Evolutionary conservation across 345 rosid species (phyloP).

Genomic region (Camelina hispida): DNA sequence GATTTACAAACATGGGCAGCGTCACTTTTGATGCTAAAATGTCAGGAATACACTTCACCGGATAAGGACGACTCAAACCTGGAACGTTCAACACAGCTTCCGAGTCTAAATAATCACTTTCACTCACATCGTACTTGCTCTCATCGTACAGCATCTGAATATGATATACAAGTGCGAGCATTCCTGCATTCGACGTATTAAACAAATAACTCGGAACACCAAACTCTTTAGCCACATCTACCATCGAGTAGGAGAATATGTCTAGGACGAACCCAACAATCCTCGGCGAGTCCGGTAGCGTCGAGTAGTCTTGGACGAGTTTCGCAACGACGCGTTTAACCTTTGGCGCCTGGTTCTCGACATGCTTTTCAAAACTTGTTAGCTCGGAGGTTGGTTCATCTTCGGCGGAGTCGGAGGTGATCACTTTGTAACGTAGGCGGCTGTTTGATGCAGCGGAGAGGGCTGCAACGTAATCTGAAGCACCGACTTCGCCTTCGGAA

Average conservation of each 20-base stretch:
- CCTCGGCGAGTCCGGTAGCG: conserved; percentile 19
- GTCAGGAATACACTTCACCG: conserved; percentile 44
- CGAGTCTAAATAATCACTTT: conserved; percentile 38
- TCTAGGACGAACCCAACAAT: conserved; percentile 59
- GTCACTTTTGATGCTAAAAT: background rate
- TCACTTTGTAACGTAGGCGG: conserved; percentile 17
- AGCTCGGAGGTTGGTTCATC: background rate
- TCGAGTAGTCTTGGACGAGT: background rate
- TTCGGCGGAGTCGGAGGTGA: conserved; percentile 37
- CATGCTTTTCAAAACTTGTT: background rate
- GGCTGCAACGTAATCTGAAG: background rate
- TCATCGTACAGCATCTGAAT: conserved; percentile 29
- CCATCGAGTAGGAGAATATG: conserved; percentile 54
- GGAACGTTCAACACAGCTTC: conserved; percentile 45
- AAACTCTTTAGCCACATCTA: conserved; percentile 54
- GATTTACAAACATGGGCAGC: rapidly evolving
- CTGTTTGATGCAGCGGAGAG: conserved; percentile 14
- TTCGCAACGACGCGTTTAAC: conserved; percentile 39
- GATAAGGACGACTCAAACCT: conserved; percentile 44
- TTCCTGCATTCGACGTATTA: conserved; percentile 46
- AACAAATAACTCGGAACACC: conserved; percentile 54
- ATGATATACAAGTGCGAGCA: conserved; percentile 41
- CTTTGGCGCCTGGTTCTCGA: conserved; percentile 39
- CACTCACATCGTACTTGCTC: conserved; percentile 2
- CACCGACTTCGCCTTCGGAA: background rate